Conservation (phyloP, 768 basidiomycete genomes). For the Psilocybe azurescens region DNA sequence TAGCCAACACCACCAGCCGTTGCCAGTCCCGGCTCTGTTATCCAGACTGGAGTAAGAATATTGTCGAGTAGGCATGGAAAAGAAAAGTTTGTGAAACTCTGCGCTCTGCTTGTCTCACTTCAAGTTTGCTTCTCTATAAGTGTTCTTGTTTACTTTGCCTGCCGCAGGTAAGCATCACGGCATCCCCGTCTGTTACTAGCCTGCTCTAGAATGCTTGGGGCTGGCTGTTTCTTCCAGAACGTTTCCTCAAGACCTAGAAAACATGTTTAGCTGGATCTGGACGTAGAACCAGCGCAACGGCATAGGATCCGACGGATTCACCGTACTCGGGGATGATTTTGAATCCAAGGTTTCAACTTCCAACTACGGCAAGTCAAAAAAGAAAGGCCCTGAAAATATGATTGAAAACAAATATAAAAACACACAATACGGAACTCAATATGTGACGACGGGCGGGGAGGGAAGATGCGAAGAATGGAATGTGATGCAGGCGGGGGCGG, state of each 20-base stretch:
- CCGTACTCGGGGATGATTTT: neutral
- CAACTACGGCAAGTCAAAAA: neutral
- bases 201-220: neutral
- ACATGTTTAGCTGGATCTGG: no score
- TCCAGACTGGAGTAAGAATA: neutral
- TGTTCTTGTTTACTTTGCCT: neutral
- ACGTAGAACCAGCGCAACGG: no score
- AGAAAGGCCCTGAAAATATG: neutral
- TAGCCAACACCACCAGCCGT: constrained; percentile 9
- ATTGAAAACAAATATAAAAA: constrained; percentile 15
- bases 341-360: neutral
- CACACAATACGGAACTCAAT: constrained; percentile 5
- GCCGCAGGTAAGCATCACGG: neutral
- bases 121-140: neutral
- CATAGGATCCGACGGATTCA: no score
- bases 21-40: neutral
- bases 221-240: neutral
- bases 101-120: neutral
- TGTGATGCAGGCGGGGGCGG: neutral
- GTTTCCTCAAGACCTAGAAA: neutral
- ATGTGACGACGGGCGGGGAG: neutral
- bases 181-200: neutral
- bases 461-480: no score
- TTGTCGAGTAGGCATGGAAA: neutral
- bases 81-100: neutral